Evolutionary conservation across 2,329 filamentous ascomycete species (phyloP), one percentile per base, ranked within the genome.

Genomic region (Pestalotiopsis sp.): DNA sequence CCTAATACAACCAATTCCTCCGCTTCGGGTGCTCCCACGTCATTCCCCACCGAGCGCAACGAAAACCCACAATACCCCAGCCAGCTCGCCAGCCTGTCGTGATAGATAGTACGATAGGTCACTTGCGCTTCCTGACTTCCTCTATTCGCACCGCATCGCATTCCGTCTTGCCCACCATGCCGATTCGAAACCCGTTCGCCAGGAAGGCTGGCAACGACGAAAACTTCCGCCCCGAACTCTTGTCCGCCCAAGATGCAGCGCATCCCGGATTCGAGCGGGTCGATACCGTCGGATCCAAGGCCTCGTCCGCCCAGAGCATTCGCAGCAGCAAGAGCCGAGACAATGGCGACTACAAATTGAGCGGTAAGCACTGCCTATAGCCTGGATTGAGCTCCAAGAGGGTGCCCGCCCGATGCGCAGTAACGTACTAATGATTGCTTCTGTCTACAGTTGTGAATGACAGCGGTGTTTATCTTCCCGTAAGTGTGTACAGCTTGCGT

Each of bases 391-490:
- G 44, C 13, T 35, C 26, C 5, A 4, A n/a, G 17, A 7, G 22
- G 56, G 17, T 20, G 30, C 30, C 61, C 40, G 38, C 60, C 56
- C 39, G 52, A 67, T 65, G 66, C 67, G 64, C 63, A 30, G 69
- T 20, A 14, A 35, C 13, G 30, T 61, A 6, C 72, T 76, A 67
- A 75, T 64, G 55, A 44, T 39, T 60, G 38, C 52, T 56, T n/a
- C n/a, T 24, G 11, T 67, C 56, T 67, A 69, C 78, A 98, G 95
- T 98, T 72, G 96, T 98, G 79, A 97, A 97, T 78, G 94, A 97
- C 81, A 97, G 92, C 79, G 95, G 95, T 72, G 92, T 97, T 70
- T 98, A 97, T 82, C 88, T 98, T 73, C 95, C 95, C 74, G 94
- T 96, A 89, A 81, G 88, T 74, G 71, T 64, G 22, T 30, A 14